Conservation (phyloP, 345 rosid genomes). For the Firmiana major region DNA sequence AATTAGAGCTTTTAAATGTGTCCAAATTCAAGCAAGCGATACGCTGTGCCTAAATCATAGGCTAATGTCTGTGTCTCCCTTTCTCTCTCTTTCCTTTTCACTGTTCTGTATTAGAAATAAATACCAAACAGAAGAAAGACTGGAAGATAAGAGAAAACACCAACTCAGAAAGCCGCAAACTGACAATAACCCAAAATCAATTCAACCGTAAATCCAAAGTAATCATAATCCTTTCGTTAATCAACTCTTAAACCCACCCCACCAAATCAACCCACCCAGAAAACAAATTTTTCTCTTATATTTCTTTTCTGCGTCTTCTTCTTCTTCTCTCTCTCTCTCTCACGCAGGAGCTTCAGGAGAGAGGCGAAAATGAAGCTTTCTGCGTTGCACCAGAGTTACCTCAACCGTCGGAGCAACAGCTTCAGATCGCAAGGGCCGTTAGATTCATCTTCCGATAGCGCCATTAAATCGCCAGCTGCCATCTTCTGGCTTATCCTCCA, state of each 20-base stretch:
- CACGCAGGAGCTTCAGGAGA: constrained; percentile 18
- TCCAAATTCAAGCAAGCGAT: constrained; percentile 12
- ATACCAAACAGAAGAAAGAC: not conserved
- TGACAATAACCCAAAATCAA: not conserved
- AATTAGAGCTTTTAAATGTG: not conserved
- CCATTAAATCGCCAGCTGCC: constrained; percentile 62
- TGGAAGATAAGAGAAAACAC: not conserved
- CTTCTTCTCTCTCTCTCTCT: not conserved
- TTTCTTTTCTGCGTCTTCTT: not conserved
- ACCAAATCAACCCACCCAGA: constrained; percentile 3
- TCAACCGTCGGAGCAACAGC: constrained; percentile 63
- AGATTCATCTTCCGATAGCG: constrained; percentile 58
- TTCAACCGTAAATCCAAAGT: constrained; percentile 31
- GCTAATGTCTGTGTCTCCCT: constrained; percentile 14
- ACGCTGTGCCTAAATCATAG: not conserved
- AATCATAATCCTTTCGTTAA: constrained; percentile 19
- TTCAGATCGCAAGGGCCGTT: constrained; percentile 51
- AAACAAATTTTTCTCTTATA: not conserved
- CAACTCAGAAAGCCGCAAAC: not conserved
- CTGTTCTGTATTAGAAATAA: not conserved
- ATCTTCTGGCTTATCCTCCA: constrained; percentile 76
- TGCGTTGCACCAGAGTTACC: constrained; percentile 73
- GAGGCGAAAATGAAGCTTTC: constrained; percentile 68
- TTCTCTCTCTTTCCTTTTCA: not conserved
- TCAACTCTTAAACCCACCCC: not conserved